phyloP scores from a whole-genome alignment of 768 basidiomycete genomes.

The Mycena rebaudengoi region DNA sequence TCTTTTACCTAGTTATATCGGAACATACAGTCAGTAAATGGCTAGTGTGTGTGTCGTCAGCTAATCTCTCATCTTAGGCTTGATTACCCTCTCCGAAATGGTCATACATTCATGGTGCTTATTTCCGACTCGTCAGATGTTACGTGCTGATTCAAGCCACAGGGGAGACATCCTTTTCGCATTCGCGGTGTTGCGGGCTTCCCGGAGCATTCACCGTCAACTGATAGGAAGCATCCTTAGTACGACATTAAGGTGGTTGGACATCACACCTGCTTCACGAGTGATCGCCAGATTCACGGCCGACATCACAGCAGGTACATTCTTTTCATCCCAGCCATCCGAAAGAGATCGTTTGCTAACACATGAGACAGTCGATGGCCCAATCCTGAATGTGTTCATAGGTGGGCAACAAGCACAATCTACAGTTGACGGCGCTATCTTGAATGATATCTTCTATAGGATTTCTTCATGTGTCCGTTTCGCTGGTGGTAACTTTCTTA shows the following conservation, averaged over 20 bases:
- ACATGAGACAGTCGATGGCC: slow-evolving; percentile 26
- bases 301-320: slow-evolving; percentile 46
- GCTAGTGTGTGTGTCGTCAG: too few species aligned
- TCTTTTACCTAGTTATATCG: slow-evolving; percentile 12
- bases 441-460: background rate
- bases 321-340: background rate
- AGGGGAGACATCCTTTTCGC: slow-evolving; percentile 19
- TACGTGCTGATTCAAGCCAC: too few species aligned
- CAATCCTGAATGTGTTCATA: slow-evolving; percentile 25
- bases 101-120: background rate
- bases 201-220: slow-evolving; percentile 15
- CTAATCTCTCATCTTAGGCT: too few species aligned
- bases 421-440: slow-evolving; percentile 36
- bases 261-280: slow-evolving; percentile 34
- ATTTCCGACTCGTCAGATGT: too few species aligned
- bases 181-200: slow-evolving; percentile 28
- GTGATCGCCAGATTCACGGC: slow-evolving; percentile 59
- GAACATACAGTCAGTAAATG: slow-evolving; percentile 5
- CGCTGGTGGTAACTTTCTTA: slow-evolving; percentile 36
- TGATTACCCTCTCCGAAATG: slow-evolving; percentile 7
- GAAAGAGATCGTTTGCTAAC: background rate
- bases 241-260: slow-evolving; percentile 51
- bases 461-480: slow-evolving; percentile 11
- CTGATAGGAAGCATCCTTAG: slow-evolving; percentile 41
- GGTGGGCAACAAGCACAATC: background rate